These are phyloP conservation scores for Gryganskiella cystojenkinii DNA, from an alignment of 192 early-diverging fungal species.

Conservation along the genomic window DNA sequence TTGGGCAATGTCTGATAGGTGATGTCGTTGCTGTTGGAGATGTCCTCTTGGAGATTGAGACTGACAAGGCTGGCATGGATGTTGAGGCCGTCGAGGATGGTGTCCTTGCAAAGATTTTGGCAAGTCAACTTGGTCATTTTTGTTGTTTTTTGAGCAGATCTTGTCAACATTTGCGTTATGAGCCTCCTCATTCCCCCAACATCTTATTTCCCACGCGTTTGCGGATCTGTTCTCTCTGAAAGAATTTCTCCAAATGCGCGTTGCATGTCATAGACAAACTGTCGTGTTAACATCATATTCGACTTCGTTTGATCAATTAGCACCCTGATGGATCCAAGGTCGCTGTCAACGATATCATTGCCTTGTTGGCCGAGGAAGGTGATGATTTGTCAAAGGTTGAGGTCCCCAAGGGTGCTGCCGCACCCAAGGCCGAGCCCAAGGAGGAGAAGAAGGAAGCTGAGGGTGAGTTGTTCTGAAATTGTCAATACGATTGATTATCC, in stretches of 20 bases:
- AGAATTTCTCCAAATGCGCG: no score
- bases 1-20: slow-evolving; percentile 58
- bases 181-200: neutral
- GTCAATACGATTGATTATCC: neutral
- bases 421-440: slow-evolving; percentile 24
- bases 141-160: neutral
- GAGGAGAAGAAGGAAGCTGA: slow-evolving; percentile 48
- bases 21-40: slow-evolving; percentile 92
- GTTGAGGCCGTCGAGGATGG: slow-evolving; percentile 98
- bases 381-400: slow-evolving; percentile 86
- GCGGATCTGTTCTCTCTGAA: neutral
- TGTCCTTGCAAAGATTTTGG: slow-evolving; percentile 91
- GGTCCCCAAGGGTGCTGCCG: slow-evolving; percentile 39
- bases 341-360: slow-evolving; percentile 80
- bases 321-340: slow-evolving; percentile 76
- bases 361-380: slow-evolving; percentile 89
- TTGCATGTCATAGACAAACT: no score
- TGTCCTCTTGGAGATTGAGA: slow-evolving; percentile 94
- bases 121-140: slow-evolving; percentile 36
- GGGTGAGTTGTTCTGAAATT: slow-evolving; percentile 15
- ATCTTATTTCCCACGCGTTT: slow-evolving; percentile 9
- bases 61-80: slow-evolving; percentile 99
- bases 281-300: no score
- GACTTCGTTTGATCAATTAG: slow-evolving; percentile 29
- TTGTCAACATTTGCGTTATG: neutral